Evolutionary conservation across 441 rosid genomes (phyloP).

Genomic region (Pelargonium australe): DNA sequence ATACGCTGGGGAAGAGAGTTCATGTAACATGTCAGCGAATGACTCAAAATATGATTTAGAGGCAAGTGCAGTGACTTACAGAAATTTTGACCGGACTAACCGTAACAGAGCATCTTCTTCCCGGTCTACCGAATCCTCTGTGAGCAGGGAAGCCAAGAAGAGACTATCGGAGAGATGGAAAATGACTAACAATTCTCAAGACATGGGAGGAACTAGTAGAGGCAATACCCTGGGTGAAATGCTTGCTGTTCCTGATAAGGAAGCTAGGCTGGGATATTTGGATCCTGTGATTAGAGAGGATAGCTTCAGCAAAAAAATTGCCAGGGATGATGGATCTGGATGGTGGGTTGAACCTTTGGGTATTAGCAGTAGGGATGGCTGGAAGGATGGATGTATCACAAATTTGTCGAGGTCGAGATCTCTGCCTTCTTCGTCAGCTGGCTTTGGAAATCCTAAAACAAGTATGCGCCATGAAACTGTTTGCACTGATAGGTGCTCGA

Average conservation of each 20-base stretch:
- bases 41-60: constrained; percentile 69
- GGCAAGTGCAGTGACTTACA: constrained; percentile 33
- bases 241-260: constrained; percentile 71
- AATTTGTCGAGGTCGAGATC: constrained; percentile 60
- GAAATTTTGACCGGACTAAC: constrained; percentile 37
- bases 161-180: constrained; percentile 97
- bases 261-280: constrained; percentile 36
- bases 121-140: constrained; percentile 50
- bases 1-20: constrained; percentile 79
- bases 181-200: constrained; percentile 55
- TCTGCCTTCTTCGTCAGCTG: constrained; percentile 49
- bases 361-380: constrained; percentile 92
- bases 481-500: constrained; percentile 35
- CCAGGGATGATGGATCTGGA: constrained; percentile 24
- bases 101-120: constrained; percentile 39
- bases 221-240: constrained; percentile 83
- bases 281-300: constrained; percentile 30
- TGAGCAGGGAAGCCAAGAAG: constrained; percentile 75
- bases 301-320: constrained; percentile 30
- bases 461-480: constrained; percentile 26
- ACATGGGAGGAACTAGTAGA: constrained; percentile 41
- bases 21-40: constrained; percentile 52
- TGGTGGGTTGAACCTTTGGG: constrained; percentile 58
- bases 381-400: constrained; percentile 52
- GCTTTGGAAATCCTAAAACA: constrained; percentile 34